Base-by-base conservation (phyloP, 495 filamentous ascomycete species). In the Penicillium herquei region DNA sequence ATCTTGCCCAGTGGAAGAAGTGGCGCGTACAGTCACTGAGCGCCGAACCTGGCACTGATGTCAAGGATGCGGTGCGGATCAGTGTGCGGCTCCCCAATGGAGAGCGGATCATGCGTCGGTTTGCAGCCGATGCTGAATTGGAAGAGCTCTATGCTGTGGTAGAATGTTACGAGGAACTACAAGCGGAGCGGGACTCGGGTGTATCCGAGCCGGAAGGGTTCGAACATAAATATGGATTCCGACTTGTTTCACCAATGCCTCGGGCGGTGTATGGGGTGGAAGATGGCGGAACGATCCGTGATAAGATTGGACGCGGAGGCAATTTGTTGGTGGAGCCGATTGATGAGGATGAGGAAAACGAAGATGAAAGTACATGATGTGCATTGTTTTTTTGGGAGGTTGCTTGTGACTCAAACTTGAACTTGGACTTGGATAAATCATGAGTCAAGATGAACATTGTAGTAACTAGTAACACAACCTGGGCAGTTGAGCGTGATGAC, bases 121-220 rank as follows among this genome's bases (percentile, higher is more conserved):
- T 98, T 61, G 61, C 74, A 1, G 73, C 78, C 3, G 74, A 82
- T 2, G 82, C 86, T 1, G 75, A 76, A 1, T 72, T 98, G 30
- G 94, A 98, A 66, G 92, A 96, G 62, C 71, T 98, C 0, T 98
- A 98, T 71, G 95, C 93, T 1, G 96, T 95, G 71, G 92, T 98
- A 3, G 95, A 98, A 64, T 98, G 94, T 70, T 87, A 93, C 67
- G 87, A 91, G 49, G 54, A 86, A 0, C 56, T 92, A 21, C 45
- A 67, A 18, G 57, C 61, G 18, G 63, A 58, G n/a, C 43, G 37
- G 18, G 49, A 55, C 8, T 57, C 68, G 17, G 60, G 49, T n/a
- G 67, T 68, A 0, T 57, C 69, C 34, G 74, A 84, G 61, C 92
- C 92, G 0, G 73, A 79, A 33, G 83, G 70, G 16, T 96, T 90